These are phyloP conservation scores for Solanum lignicaule DNA, from an alignment of 257 asterid genomes.

Conservation along the genomic window DNA sequence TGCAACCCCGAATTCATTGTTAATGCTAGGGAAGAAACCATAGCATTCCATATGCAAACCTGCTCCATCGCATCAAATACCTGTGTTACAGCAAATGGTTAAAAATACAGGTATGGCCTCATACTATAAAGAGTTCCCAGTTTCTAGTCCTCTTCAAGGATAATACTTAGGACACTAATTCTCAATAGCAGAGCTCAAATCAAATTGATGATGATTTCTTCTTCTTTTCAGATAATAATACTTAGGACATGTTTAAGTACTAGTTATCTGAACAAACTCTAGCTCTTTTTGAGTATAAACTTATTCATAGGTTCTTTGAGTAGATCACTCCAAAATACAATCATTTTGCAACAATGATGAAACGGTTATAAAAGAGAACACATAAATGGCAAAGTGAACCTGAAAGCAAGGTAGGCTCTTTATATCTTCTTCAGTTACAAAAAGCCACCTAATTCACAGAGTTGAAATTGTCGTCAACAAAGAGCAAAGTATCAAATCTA, in stretches of 20 bases:
- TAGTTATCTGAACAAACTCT: too few species aligned
- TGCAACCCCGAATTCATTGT: too few species aligned
- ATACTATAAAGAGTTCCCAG: too few species aligned
- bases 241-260: too few species aligned
- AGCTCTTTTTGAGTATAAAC: not conserved
- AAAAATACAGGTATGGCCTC: too few species aligned
- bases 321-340: not conserved
- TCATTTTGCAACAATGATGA: not conserved
- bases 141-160: too few species aligned
- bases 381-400: slow-evolving; percentile 31
- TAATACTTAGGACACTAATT: too few species aligned
- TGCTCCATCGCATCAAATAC: too few species aligned
- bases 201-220: not conserved
- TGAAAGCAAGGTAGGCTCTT: slow-evolving; percentile 72
- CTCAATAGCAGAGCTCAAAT: not conserved
- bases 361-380: not conserved
- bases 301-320: not conserved
- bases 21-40: too few species aligned
- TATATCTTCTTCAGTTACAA: slow-evolving; percentile 84
- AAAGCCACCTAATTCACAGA: slow-evolving; percentile 58
- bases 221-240: not conserved
- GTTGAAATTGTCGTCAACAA: slow-evolving; percentile 2
- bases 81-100: too few species aligned
- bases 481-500: slow-evolving; percentile 5
- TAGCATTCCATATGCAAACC: too few species aligned